Conservation (phyloP, 2,329 filamentous ascomycete species). For the Endothia cerciana region DNA sequence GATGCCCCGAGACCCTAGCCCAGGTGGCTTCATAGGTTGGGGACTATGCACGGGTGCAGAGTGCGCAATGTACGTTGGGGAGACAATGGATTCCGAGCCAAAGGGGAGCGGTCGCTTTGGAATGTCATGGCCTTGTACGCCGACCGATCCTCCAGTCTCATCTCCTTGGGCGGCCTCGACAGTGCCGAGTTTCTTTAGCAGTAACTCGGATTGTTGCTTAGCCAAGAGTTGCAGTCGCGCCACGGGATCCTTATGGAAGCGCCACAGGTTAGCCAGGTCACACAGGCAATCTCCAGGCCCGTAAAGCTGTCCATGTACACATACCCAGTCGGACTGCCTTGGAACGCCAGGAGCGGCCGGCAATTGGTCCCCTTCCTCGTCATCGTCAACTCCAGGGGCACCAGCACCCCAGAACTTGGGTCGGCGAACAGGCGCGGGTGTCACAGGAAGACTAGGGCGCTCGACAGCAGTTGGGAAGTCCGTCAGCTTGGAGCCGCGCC, state of each 20-base stretch:
- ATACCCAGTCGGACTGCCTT: slow-evolving; percentile 91
- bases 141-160: slow-evolving; percentile 3
- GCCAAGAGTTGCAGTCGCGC: slow-evolving; percentile 72
- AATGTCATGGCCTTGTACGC: slow-evolving; percentile 40
- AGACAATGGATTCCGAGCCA: slow-evolving; percentile 53
- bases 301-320: slow-evolving; percentile 63
- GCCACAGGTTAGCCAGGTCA: slow-evolving; percentile 58
- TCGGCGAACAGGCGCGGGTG: slow-evolving; percentile 77
- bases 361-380: slow-evolving; percentile 60
- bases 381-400: slow-evolving; percentile 50
- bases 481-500: slow-evolving; percentile 68
- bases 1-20: slow-evolving; percentile 33
- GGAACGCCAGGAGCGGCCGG: slow-evolving; percentile 83
- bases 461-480: slow-evolving; percentile 86
- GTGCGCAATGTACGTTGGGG: slow-evolving; percentile 50
- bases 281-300: slow-evolving; percentile 57
- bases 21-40: slow-evolving; percentile 38
- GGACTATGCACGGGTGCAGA: slow-evolving; percentile 44
- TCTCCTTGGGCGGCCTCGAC: slow-evolving; percentile 33
- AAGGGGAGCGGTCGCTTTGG: slow-evolving; percentile 56
- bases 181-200: slow-evolving; percentile 57
- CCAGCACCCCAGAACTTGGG: slow-evolving; percentile 67
- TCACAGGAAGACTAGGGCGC: slow-evolving; percentile 86
- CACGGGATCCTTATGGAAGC: slow-evolving; percentile 66
- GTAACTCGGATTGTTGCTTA: slow-evolving; percentile 65